Evolutionary conservation across 2,329 filamentous ascomycete genomes (phyloP).

Genomic region (Lecanosticta acicola): DNA sequence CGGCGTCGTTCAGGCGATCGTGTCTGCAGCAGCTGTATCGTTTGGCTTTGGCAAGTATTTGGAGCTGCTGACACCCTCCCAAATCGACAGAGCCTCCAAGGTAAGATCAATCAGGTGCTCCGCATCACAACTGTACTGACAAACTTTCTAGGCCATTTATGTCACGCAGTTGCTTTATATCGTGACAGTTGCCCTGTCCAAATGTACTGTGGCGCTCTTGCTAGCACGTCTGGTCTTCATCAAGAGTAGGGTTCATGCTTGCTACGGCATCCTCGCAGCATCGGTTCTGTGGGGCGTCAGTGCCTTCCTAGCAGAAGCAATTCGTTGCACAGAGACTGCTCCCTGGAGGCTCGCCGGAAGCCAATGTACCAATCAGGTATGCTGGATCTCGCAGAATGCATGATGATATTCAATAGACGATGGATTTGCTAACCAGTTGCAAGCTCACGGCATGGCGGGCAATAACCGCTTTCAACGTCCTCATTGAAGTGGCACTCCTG

Average conservation of each 20-base stretch:
- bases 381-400: not conserved
- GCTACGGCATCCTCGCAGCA: conserved; percentile 15
- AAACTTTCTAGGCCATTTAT: conserved; percentile 15
- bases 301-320: conserved; percentile 12
- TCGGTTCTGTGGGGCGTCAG: conserved; percentile 18
- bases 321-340: conserved; percentile 15
- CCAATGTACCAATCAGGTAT: conserved; percentile 16
- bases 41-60: conserved; percentile 22
- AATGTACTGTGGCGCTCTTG: conserved; percentile 22
- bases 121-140: conserved; percentile 6
- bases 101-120: conserved; percentile 4
- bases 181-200: conserved; percentile 19
- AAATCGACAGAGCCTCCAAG: conserved; percentile 16
- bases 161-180: conserved; percentile 21
- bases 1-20: conserved; percentile 19
- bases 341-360: conserved; percentile 18
- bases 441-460: conserved; percentile 17
- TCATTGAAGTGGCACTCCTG: conserved; percentile 20
- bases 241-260: conserved; percentile 17
- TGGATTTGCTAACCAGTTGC: conserved; percentile 1
- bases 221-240: conserved; percentile 23
- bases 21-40: conserved; percentile 18
- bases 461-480: conserved; percentile 21
- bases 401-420: not conserved
- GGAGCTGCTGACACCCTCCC: conserved; percentile 11